Conservation (phyloP, 2,329 filamentous ascomycete genomes). For the Nemania bipapillata region DNA sequence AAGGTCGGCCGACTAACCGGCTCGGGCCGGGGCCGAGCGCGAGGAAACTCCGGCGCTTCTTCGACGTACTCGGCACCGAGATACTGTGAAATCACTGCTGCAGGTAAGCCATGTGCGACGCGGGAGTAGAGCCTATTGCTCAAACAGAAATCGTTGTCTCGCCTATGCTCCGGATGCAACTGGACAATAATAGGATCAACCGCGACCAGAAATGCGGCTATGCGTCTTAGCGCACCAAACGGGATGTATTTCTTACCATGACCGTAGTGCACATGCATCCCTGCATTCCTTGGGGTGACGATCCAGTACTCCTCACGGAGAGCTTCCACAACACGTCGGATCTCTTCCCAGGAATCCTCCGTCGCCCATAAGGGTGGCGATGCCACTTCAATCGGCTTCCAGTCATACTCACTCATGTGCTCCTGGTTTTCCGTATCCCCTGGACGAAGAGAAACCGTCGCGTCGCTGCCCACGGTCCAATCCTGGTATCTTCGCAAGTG, state of each 20-base stretch:
- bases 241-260: constrained; percentile 39
- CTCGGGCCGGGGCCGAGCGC: not conserved
- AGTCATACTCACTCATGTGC: constrained; percentile 14
- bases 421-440: fast-evolving
- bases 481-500: not conserved
- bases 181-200: constrained; percentile 43
- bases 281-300: constrained; percentile 11
- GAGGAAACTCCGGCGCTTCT: constrained; percentile 1
- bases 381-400: constrained; percentile 31
- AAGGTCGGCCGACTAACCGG: constrained; percentile 2
- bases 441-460: not conserved
- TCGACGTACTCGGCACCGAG: not conserved
- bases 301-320: constrained; percentile 38
- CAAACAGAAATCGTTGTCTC: not conserved
- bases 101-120: constrained; percentile 31
- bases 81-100: not conserved
- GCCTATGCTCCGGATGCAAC: constrained; percentile 38
- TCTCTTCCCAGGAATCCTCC: constrained; percentile 38
- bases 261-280: constrained; percentile 43
- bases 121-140: constrained; percentile 42
- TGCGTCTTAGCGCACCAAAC: constrained; percentile 30
- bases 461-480: constrained; percentile 6
- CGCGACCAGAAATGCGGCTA: constrained; percentile 40
- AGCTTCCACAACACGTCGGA: constrained; percentile 32
- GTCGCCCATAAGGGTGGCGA: constrained; percentile 42